Evolutionary conservation across 345 rosid genomes (phyloP).

Genomic region (Gossypium bickii): DNA sequence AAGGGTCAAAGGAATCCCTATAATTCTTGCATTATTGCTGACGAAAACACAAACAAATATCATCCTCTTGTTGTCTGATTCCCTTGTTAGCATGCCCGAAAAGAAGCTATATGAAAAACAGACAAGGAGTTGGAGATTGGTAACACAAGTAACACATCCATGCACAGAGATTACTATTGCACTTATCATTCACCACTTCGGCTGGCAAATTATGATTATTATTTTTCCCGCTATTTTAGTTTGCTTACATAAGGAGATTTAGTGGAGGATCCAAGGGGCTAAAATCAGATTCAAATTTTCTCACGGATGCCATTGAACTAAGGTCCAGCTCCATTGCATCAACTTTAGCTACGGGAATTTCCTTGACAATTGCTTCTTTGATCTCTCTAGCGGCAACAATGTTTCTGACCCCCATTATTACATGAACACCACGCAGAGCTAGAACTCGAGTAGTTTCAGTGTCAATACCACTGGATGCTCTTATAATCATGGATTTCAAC

Average conservation of each 20-base stretch:
- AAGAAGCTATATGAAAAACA: too few relatives aligned
- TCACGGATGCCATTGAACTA: slow-evolving; percentile 58
- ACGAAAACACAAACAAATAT: slow-evolving; percentile 2
- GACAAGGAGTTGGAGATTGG: background rate
- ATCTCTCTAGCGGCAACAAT: slow-evolving; percentile 48
- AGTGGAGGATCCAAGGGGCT: slow-evolving; percentile 37
- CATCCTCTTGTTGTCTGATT: background rate
- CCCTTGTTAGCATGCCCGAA: too few relatives aligned
- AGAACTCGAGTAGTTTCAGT: slow-evolving; percentile 66
- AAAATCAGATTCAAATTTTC: slow-evolving; percentile 46
- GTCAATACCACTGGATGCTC: slow-evolving; percentile 83
- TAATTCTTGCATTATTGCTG: slow-evolving; percentile 50
- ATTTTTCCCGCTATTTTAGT: background rate
- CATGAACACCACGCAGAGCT: slow-evolving; percentile 66
- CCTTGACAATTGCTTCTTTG: slow-evolving; percentile 50
- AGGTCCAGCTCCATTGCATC: slow-evolving; percentile 74
- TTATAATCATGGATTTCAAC: slow-evolving; percentile 16
- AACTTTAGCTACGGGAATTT: slow-evolving; percentile 49
- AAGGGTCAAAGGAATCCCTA: slow-evolving; percentile 35
- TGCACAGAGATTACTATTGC: background rate
- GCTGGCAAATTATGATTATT: background rate
- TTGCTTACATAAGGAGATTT: slow-evolving; percentile 46
- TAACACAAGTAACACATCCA: background rate
- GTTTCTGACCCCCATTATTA: slow-evolving; percentile 63
- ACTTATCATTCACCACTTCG: background rate